Evolutionary conservation across 106 monocot genomes (phyloP), one percentile per base, ranked within the genome.

Genomic region (Apostasia ramifera): DNA sequence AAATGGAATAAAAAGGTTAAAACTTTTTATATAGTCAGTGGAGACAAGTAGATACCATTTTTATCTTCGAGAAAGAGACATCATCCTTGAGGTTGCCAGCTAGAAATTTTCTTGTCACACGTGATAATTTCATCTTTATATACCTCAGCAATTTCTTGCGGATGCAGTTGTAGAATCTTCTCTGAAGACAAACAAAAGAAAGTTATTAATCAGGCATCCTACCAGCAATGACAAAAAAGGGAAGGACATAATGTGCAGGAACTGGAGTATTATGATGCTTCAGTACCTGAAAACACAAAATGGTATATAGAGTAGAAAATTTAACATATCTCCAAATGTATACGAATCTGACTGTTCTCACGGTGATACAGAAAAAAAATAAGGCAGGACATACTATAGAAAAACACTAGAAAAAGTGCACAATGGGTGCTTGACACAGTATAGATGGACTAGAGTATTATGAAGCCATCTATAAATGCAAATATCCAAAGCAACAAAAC

Each of bases 41-140:
- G n/a, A 62, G 44, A 11, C 15, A 6, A 47, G 14, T 0, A 48
- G 9, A 47, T 43, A 65, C 65, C 65, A 47, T 65, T 48, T 12
- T 65, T 0, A 65, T 65, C 48, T 65, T 65, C 15, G 48, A 65
- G 37, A 47, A 65, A 7, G 65, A 26, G 11, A 65, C 26, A 65
- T 65, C 65, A 65, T 65, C 65, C 48, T 65, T 65, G 26, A 65
- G 8, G 37, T 48, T 48, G 15, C 65, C 65, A 65, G 65, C 47
- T 8, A 65, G 48, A 65, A 65, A 15, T 43, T 65, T 65, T 48
- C 48, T 65, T 2, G 65, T 65, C 37, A 65, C 8, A 26, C 65
- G 47, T 65, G 65, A 65, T 48, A 65, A 43, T 37, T 43, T 65
- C 47, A 65, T 47, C 37, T 48, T 47, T 12, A 65, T 65, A 65